A percentile compares a stretch with the other conserved stretches of the same genome.
phyloP scores from a whole-genome alignment of 192 early-diverging fungal species.

The Phlyctochytrium planicorne region DNA sequence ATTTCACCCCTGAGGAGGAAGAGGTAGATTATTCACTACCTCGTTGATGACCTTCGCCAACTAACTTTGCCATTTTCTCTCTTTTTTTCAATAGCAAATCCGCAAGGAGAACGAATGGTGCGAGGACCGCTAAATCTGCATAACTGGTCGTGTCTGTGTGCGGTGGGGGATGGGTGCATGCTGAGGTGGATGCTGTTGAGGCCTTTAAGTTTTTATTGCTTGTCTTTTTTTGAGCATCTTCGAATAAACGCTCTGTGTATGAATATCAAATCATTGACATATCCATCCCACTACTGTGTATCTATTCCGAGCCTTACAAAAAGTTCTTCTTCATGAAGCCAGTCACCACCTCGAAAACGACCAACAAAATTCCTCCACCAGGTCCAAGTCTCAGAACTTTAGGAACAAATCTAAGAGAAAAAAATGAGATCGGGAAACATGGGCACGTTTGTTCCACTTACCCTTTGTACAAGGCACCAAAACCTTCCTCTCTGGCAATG shows the following conservation, averaged over 20 bases:
- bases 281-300: too few relatives aligned
- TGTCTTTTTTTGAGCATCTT: too few relatives aligned
- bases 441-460: constrained; percentile 1
- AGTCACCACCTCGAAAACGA: constrained; percentile 87
- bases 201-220: too few relatives aligned
- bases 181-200: neutral
- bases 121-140: constrained; percentile 42
- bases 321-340: constrained; percentile 80
- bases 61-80: too few relatives aligned
- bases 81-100: too few relatives aligned
- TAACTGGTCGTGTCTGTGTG: too few relatives aligned
- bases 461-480: constrained; percentile 86
- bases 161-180: neutral
- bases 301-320: too few relatives aligned
- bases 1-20: constrained; percentile 96
- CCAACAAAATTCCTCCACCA: constrained; percentile 70
- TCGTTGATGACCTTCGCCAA: too few relatives aligned
- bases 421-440: neutral
- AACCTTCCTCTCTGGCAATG: constrained; percentile 86
- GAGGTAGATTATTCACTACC: too few relatives aligned
- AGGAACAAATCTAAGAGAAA: constrained; percentile 68
- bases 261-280: too few relatives aligned
- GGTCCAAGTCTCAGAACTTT: constrained; percentile 95
- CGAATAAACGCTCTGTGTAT: too few relatives aligned
- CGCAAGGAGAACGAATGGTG: constrained; percentile 53